Evolutionary conservation across 108 stramenopile genomes (phyloP), one percentile per base, ranked within the genome.

Genomic region (Skeletonema menzelii): DNA sequence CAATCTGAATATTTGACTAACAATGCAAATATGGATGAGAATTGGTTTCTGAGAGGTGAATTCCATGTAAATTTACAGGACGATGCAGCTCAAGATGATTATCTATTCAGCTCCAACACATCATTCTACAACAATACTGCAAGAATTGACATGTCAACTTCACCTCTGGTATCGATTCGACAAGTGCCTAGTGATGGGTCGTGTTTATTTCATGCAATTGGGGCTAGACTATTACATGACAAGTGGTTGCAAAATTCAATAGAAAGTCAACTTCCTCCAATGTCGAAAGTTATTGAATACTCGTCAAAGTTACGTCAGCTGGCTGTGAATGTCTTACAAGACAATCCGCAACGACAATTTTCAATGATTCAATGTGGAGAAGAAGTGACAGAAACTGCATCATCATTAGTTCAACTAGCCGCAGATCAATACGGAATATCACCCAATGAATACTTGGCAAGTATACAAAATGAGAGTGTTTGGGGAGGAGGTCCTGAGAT

Each of bases 401-500:
- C 75, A 53, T 78, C 87, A 26, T 75, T 96, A 26, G 84, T 97
- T 4, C 56, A 83, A 32, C 66, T 82, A 1, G 92, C 92, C 5
- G 95, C 93, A 22, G 65, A 70, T 2, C 78, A 84, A 69, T 95
- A 95, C 75, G 88, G 86, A 32, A 72, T 93, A 38, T 85, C 85
- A 30, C 55, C 70, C 13, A 72, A 87, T 8, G 88, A 90, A 63
- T 97, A 97, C 78, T 88, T 95, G 64, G 67, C 70, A 14, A 58
- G 69, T 31, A 96, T 98, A 92, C 69, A 84, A 56, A 72, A 91
- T 69, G 91, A 96, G 10, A 84, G 77, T 34, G 87, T 88, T 38
- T 98, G 97, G 97, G 97, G 97, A 58, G 97, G 97, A 56, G 97
- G 96, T 8, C 96, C 95, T 5, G 97, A 98, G 72, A 93, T 98